Percentiles rank a stretch among this genome's conserved stretches.
Evolutionary conservation across 495 filamentous ascomycete genomes (phyloP).

Genomic region (Xylaria nigripes): DNA sequence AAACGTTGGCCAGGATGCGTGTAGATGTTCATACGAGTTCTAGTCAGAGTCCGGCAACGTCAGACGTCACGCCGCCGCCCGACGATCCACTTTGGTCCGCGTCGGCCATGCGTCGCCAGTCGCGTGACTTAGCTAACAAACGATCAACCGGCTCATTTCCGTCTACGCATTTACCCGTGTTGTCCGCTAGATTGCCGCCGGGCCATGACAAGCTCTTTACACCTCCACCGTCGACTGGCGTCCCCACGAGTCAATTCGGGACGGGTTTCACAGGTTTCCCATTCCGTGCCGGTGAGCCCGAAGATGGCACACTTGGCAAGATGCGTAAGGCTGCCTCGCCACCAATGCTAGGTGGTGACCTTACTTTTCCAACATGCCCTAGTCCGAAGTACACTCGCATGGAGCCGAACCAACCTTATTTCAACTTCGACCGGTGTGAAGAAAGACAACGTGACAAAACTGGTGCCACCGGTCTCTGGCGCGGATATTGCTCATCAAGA

Average conservation of each 20-base stretch:
- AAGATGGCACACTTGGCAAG: constrained; percentile 23
- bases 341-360: constrained; percentile 75
- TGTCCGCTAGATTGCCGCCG: constrained; percentile 15
- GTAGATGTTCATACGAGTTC: constrained; percentile 17
- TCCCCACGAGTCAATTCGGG: constrained; percentile 26
- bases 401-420: constrained; percentile 44
- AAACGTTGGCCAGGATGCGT: constrained; percentile 21
- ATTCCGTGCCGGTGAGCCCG: constrained; percentile 14
- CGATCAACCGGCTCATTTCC: constrained; percentile 33
- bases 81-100: constrained; percentile 36
- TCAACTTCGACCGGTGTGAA: constrained; percentile 33
- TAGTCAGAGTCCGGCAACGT: constrained; percentile 34
- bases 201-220: constrained; percentile 11
- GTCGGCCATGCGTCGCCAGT: constrained; percentile 22
- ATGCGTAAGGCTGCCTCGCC: constrained; percentile 51
- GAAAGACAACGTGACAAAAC: constrained; percentile 43
- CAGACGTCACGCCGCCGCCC: constrained; percentile 36
- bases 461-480: constrained; percentile 54
- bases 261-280: constrained; percentile 31
- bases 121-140: constrained; percentile 29
- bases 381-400: constrained; percentile 76
- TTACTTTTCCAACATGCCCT: constrained; percentile 64
- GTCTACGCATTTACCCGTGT: constrained; percentile 29
- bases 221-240: constrained; percentile 19
- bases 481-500: constrained; percentile 50